Base-by-base conservation (phyloP, 2,329 filamentous ascomycete genomes). In the Colletotrichum scovillei region DNA sequence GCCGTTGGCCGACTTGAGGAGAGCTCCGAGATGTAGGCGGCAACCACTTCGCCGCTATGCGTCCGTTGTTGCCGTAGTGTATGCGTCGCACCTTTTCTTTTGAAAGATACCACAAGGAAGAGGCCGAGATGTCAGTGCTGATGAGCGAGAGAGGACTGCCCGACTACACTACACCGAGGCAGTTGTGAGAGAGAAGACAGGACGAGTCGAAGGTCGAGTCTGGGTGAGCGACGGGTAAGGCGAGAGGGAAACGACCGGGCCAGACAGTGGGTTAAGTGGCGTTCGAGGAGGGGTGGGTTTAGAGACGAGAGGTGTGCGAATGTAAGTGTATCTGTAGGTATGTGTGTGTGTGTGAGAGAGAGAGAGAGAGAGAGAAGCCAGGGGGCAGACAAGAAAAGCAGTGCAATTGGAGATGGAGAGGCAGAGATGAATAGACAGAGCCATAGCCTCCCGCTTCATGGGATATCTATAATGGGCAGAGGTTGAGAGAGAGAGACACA, bases 181-280 rank as follows among this genome's bases (percentile, higher is more conserved):
- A 49, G 55, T 70, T 70, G 49, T 24, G 60, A 60, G 63, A 67
- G 56, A 65, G 63, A 56, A 59, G 67, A 64, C 35, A 46, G 69
- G 58, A 58, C 30, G 64, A 58, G 60, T 57, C 42, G 28, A 42
- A n/a, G 28, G 55, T 24, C 49, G 42, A 49, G 42, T 49, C 42
- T 22, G 42, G 42, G 19, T 64, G 46, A 24, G 62, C 32, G 46
- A 70, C 55, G 60, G 46, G 59, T 60, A 62, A 73, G 70, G 56
- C 49, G 49, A 57, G 56, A 56, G 49, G 60, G 46, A 56, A 65
- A 65, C 55, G 56, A 49, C 67, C 35, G 60, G 66, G 46, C 60
- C 35, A 65, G 67, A 49, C 46, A 59, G 62, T 66, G 60, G 70
- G 60, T 73, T 66, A 65, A 73, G 70, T 73, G 70, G 70, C 70